Evolutionary conservation across 2,329 filamentous ascomycete species (phyloP), one percentile per base, ranked within the genome.

Genomic region (Botryosphaeria dothidea): DNA sequence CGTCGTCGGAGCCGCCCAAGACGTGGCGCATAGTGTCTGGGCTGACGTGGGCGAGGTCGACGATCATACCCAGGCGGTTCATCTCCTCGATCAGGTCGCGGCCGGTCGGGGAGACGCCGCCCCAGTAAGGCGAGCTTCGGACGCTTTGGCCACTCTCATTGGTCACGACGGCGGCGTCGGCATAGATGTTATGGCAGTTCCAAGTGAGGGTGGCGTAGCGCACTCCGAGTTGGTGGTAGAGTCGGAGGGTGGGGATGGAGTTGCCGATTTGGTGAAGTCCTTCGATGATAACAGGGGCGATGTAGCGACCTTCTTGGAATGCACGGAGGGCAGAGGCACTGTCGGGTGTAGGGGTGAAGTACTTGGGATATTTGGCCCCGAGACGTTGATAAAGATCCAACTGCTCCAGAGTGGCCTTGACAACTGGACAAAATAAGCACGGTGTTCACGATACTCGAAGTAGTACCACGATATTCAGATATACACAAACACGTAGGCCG

Each of bases 191-290:
- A 77, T 96, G 92, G 79, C 93, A 97, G 77, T 96, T 96, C 82
- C 96, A 94, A 1, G 92, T 97, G 17, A 98, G 81, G 0, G 93
- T 97, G 19, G 90, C 89, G 72, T 97, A 97, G 57, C 92, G 88
- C 4, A 93, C 93, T 1, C 94, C 94, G 2, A 96, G 83, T 2
- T 85, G 81, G 75, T 95, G 83, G 77, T 90, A 97, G 25, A 87
- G 83, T 6, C 94, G 88, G 9, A 98, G 82, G 63, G 88, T 93
- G 45, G 90, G 84, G 25, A 89, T 82, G 0, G 88, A 91, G 79
- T 97, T 97, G 66, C 92, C 93, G 70, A 98, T 96, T 72, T 97
- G 94, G 74, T 98, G 94, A 7, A 97, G 85, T 3, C 94, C 94
- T 79, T 97, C 75, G 31, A 78, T 78, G 43, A 72, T 73, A 36